Percentiles rank a stretch among this genome's conserved stretches.
Conservation (phyloP, 768 basidiomycete species). For the Ephemerocybe angulata region DNA sequence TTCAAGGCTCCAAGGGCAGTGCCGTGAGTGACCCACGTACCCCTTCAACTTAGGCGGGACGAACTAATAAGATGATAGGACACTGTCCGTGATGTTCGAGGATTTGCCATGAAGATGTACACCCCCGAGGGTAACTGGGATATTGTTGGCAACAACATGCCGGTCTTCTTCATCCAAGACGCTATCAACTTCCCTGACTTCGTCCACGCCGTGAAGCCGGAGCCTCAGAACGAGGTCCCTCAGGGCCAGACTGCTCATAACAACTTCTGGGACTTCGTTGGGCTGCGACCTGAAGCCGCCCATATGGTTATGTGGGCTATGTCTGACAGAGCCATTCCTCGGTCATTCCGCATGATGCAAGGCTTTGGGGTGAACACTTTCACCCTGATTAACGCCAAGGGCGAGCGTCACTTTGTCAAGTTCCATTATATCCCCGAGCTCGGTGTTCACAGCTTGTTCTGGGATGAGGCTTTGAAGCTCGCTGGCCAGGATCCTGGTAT, state of each 20-base stretch:
- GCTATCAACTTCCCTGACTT: slow-evolving; percentile 85
- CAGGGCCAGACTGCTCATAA: slow-evolving; percentile 71
- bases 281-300: slow-evolving; percentile 64
- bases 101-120: slow-evolving; percentile 83
- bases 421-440: slow-evolving; percentile 83
- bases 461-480: slow-evolving; percentile 90
- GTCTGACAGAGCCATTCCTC: slow-evolving; percentile 82
- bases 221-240: slow-evolving; percentile 79
- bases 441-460: slow-evolving; percentile 77
- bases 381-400: slow-evolving; percentile 62
- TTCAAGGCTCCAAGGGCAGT: slow-evolving; percentile 76
- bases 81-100: slow-evolving; percentile 81
- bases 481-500: slow-evolving; percentile 76
- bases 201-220: slow-evolving; percentile 81
- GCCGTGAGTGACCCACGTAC: slow-evolving; percentile 67
- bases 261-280: slow-evolving; percentile 85
- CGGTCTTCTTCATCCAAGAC: slow-evolving; percentile 80
- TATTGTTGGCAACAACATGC: slow-evolving; percentile 79
- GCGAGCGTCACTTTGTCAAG: slow-evolving; percentile 79
- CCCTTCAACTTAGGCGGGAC: background rate
- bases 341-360: slow-evolving; percentile 87
- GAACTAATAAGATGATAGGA: slow-evolving; percentile 34
- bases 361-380: slow-evolving; percentile 87
- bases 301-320: slow-evolving; percentile 84
- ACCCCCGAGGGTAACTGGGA: slow-evolving; percentile 87